phyloP scores from a whole-genome alignment of 2,329 filamentous ascomycete genomes.

The Myriosclerotinia duriaeana region DNA sequence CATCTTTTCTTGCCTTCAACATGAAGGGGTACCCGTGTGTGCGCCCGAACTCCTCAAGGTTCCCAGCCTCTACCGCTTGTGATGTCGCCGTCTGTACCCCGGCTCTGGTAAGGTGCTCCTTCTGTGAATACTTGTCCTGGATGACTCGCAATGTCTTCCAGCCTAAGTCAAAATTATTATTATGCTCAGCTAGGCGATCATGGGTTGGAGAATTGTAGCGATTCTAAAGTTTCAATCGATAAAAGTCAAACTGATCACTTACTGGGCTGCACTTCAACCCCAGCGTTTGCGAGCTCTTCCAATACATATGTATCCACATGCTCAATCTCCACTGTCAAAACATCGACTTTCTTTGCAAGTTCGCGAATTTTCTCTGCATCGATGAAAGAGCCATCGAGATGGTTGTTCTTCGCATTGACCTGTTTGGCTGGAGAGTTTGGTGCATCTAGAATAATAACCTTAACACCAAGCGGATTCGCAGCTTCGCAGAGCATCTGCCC shows the following conservation, averaged over 20 bases:
- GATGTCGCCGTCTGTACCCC: constrained; percentile 72
- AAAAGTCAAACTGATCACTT: constrained; percentile 1
- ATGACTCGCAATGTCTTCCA: constrained; percentile 86
- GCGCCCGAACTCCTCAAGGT: constrained; percentile 61
- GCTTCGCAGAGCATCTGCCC: constrained; percentile 93
- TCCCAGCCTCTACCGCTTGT: constrained; percentile 54
- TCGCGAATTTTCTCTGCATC: constrained; percentile 74
- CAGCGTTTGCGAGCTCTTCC: constrained; percentile 71
- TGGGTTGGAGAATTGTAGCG: neutral
- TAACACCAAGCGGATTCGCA: constrained; percentile 74
- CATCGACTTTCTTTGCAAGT: constrained; percentile 73
- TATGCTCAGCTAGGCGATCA: constrained; percentile 40
- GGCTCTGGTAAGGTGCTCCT: constrained; percentile 69
- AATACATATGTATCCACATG: constrained; percentile 89
- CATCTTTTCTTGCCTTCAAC: constrained; percentile 86
- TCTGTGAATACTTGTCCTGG: constrained; percentile 91
- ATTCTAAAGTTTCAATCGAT: constrained; percentile 5
- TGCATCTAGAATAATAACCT: constrained; percentile 77
- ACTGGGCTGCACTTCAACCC: constrained; percentile 53
- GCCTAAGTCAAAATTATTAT: constrained; percentile 70
- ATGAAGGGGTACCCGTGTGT: constrained; percentile 81
- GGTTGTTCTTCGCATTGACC: constrained; percentile 70
- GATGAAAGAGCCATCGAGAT: constrained; percentile 86
- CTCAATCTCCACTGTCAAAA: constrained; percentile 92
- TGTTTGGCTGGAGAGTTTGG: constrained; percentile 80